A percentile compares a stretch with the other conserved stretches of the same genome.
Conservation (phyloP, 345 rosid genomes). For the Linum tenue region DNA sequence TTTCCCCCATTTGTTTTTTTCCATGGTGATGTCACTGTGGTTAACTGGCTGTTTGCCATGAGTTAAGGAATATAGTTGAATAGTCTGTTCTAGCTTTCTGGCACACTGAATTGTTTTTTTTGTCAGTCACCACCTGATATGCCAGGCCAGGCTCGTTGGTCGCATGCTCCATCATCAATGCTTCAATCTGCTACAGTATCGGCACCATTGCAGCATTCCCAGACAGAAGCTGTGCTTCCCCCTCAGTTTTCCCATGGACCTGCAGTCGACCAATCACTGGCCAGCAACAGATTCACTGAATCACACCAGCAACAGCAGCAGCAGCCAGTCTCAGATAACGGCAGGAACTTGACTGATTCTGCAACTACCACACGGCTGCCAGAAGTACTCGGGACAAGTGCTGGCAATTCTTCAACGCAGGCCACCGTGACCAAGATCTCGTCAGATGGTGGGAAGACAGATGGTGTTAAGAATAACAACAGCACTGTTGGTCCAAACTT, state of each 20-base stretch:
- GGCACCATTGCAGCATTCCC: constrained; percentile 43
- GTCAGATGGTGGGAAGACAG: constrained; percentile 24
- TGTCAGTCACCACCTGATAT: constrained; percentile 64
- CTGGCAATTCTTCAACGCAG: constrained; percentile 25
- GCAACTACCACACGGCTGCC: constrained; percentile 38
- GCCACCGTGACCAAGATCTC: constrained; percentile 29
- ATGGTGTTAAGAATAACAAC: constrained; percentile 20
- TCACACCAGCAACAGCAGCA: constrained; percentile 7
- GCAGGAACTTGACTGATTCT: constrained; percentile 14
- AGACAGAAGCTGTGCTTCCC: constrained; percentile 36
- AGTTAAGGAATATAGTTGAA: neutral
- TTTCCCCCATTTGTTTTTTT: too few relatives aligned
- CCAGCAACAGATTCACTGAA: constrained; percentile 44
- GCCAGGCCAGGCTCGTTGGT: constrained; percentile 72
- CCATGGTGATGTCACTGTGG: too few relatives aligned
- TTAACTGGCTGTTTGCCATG: neutral
- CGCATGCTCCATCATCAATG: constrained; percentile 53
- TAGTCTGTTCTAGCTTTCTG: too few relatives aligned
- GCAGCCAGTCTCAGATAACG: constrained; percentile 31
- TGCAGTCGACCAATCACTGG: constrained; percentile 37
- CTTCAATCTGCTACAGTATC: constrained; percentile 44
- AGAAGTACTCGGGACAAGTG: constrained; percentile 40
- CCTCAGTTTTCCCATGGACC: constrained; percentile 50
- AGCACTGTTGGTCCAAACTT: constrained; percentile 24
- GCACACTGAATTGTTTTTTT: constrained; percentile 1